Base-by-base conservation (phyloP, 2,329 filamentous ascomycete genomes). In the Sphaerostilbella broomeana region DNA sequence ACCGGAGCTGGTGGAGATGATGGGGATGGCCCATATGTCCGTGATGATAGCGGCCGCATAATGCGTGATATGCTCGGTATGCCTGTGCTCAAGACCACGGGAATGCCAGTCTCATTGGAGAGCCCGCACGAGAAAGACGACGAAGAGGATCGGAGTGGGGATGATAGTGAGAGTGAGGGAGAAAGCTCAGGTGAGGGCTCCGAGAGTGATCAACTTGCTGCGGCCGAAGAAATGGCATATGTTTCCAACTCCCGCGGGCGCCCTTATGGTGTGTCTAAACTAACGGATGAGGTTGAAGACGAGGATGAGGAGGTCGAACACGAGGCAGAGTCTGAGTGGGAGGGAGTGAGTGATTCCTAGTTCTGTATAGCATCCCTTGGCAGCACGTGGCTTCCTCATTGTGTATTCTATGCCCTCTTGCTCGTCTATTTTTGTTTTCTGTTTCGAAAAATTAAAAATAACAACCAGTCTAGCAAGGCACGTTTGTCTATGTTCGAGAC, bases 31-130 rank as follows among this genome's bases (percentile, higher is more conserved):
- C 73, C 75, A 1, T 68, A 75, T 35, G 60, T 73, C 38, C 61
- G 75, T 46, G 76, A 75, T 49, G 69, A 72, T 19, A 65, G 69
- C 33, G 77, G 78, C 0, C 67, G 63, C 47, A 64, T 79, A 35
- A 64, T 69, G 3, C 58, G 63, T 46, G 63, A 69, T 43, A 32
- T 59, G 42, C 53, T 57, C 47, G 63, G 61, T 13, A 62, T 59
- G 59, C 62, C 60, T 7, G 50, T 65, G 5, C 45, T 62, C 39
- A 61, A 58, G 47, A 51, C 54, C 2, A 65, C 62, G 10, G 64
- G 59, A 2, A 48, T 47, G 41, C 44, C 52, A 6, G 48, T 66
- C 3, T 38, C 42, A 2, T 40, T 64, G 25, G 45, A 42, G 8
- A 40, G 48, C 17, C 33, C 35, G 5, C 51, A 51, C 18, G 51